These are phyloP conservation scores for Daldinia grandis DNA, from an alignment of 495 filamentous ascomycete species.

Conservation along the genomic window DNA sequence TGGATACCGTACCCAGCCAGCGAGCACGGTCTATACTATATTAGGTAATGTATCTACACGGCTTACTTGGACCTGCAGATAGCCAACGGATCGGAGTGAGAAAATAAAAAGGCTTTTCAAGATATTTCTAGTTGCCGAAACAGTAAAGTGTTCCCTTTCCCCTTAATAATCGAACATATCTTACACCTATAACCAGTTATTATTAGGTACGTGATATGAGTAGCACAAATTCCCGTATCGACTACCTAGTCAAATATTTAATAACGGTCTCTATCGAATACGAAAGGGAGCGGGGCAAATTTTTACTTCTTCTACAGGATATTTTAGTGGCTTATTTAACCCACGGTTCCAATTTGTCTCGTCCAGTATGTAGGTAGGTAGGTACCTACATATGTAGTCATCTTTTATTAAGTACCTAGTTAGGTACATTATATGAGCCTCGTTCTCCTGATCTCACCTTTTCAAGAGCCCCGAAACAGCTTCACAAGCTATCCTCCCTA, in stretches of 20 bases:
- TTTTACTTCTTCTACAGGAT: background rate
- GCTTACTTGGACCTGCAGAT: background rate
- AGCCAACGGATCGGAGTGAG: background rate
- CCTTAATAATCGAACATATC: background rate
- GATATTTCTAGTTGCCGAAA: background rate
- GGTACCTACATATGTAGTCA: too few relatives aligned
- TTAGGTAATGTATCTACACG: background rate
- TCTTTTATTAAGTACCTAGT: background rate
- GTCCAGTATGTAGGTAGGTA: too few relatives aligned
- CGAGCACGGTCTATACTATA: background rate
- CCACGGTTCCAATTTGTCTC: background rate
- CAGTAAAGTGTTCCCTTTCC: background rate
- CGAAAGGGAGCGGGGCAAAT: constrained; percentile 2
- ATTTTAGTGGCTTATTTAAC: background rate
- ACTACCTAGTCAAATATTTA: background rate
- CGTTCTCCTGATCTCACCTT: background rate
- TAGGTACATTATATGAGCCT: too few relatives aligned
- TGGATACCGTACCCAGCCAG: background rate
- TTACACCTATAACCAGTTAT: background rate
- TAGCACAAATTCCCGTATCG: background rate
- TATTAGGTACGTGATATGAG: background rate
- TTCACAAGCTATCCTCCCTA: background rate
- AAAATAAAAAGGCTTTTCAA: background rate
- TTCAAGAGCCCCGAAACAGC: background rate
- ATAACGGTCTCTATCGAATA: background rate